phyloP scores from a whole-genome alignment of 768 basidiomycete genomes.

The Rhizopogon sp. region DNA sequence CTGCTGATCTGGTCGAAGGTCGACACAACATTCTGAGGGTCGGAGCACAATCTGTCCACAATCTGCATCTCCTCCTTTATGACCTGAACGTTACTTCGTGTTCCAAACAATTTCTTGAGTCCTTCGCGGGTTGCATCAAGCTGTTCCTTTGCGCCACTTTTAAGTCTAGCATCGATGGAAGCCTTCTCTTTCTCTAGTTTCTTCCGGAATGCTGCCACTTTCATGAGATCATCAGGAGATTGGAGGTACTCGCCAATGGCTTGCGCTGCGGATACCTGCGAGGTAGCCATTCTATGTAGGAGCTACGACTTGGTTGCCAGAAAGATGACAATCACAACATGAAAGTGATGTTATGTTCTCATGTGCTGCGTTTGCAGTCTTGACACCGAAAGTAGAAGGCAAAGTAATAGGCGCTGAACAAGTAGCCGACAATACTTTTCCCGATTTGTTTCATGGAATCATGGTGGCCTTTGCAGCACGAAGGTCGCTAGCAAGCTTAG shows the following conservation, averaged over 20 bases:
- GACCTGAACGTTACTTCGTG: constrained; percentile 70
- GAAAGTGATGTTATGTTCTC: background rate
- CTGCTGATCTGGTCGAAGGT: constrained; percentile 96
- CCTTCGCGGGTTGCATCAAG: constrained; percentile 88
- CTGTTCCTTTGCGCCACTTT: constrained; percentile 90
- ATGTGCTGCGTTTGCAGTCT: background rate
- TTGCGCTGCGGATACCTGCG: constrained; percentile 72
- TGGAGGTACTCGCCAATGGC: constrained; percentile 88
- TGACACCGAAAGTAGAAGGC: background rate
- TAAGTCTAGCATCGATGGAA: constrained; percentile 85
- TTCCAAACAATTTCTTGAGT: constrained; percentile 72
- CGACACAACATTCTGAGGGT: constrained; percentile 69
- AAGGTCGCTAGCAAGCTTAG: constrained; percentile 5
- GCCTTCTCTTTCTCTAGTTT: constrained; percentile 96
- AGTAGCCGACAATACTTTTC: too few relatives aligned
- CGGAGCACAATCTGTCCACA: constrained; percentile 70
- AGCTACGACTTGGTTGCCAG: background rate
- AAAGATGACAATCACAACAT: background rate
- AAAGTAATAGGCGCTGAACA: too few relatives aligned
- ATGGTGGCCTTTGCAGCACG: constrained; percentile 7
- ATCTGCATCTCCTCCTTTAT: constrained; percentile 84
- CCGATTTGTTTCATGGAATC: background rate
- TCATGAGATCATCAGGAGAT: constrained; percentile 88
- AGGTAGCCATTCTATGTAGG: constrained; percentile 22
- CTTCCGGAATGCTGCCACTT: constrained; percentile 84